Conservation (phyloP, 2,329 filamentous ascomycete genomes). For the Incumbomyces lentus region DNA sequence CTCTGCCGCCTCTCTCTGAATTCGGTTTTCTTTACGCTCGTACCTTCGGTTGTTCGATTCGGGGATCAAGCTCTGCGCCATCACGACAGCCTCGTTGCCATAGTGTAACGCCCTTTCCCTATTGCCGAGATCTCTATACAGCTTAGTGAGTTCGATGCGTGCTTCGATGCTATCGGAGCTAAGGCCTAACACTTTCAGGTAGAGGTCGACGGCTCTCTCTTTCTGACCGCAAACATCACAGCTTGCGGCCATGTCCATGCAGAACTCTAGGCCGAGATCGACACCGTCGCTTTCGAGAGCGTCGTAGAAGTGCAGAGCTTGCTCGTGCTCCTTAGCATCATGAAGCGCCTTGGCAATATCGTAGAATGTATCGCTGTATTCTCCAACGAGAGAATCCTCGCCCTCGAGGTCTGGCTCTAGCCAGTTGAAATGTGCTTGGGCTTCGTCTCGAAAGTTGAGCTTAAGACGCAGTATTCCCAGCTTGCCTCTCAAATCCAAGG, state of each 20-base stretch:
- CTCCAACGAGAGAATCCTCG: slow-evolving; percentile 43
- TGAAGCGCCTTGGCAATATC: slow-evolving; percentile 55
- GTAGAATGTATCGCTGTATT: slow-evolving; percentile 70
- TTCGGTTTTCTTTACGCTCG: slow-evolving; percentile 18
- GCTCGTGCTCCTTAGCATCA: slow-evolving; percentile 38
- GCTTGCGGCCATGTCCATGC: slow-evolving; percentile 47
- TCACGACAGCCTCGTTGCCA: slow-evolving; percentile 61
- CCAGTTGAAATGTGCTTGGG: slow-evolving; percentile 60
- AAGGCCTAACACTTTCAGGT: slow-evolving; percentile 61
- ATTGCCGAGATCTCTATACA: slow-evolving; percentile 68
- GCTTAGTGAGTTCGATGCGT: slow-evolving; percentile 66
- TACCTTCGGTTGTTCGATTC: slow-evolving; percentile 20
- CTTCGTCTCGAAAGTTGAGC: slow-evolving; percentile 58
- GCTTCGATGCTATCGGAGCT: slow-evolving; percentile 65
- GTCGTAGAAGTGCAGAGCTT: slow-evolving; percentile 50
- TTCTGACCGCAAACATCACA: slow-evolving; percentile 55
- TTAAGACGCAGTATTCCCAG: slow-evolving; percentile 74
- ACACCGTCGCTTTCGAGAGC: slow-evolving; percentile 39
- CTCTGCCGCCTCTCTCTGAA: slow-evolving; percentile 18
- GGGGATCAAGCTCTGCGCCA: slow-evolving; percentile 35
- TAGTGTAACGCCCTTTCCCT: slow-evolving; percentile 67
- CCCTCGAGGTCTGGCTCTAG: slow-evolving; percentile 54
- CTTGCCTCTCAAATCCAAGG: slow-evolving; percentile 72
- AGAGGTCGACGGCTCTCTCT: slow-evolving; percentile 65
- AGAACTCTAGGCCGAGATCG: slow-evolving; percentile 31